These are phyloP conservation scores for Vitis rupestris DNA, from an alignment of 164 flowering plant genomes.

Conservation along the genomic window DNA sequence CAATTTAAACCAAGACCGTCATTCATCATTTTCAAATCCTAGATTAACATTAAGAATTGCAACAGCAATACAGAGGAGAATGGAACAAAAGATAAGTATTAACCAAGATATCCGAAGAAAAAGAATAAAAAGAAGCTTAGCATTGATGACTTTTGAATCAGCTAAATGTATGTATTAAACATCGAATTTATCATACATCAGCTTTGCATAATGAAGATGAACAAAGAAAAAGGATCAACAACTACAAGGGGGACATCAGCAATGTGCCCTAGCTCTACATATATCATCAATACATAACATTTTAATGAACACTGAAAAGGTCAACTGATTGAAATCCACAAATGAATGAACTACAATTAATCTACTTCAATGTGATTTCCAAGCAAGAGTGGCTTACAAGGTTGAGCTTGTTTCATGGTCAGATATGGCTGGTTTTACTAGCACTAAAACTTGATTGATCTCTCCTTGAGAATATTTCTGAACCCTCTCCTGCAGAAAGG, in stretches of 20 bases:
- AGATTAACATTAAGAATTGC: too few relatives aligned
- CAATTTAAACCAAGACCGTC: too few relatives aligned
- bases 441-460: constrained; percentile 8
- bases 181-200: constrained; percentile 15
- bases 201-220: constrained; percentile 8
- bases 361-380: constrained; percentile 16
- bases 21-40: too few relatives aligned
- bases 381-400: constrained; percentile 17
- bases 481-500: constrained; percentile 26
- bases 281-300: constrained; percentile 15
- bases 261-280: constrained; percentile 19
- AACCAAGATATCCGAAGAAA: too few relatives aligned
- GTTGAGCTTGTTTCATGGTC: constrained; percentile 8
- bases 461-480: constrained; percentile 13
- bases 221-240: constrained; percentile 12
- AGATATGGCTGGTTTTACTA: neutral
- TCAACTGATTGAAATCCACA: constrained; percentile 12
- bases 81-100: too few relatives aligned
- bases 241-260: constrained; percentile 23
- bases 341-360: constrained; percentile 20
- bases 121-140: too few relatives aligned
- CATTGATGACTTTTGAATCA: constrained; percentile 2
- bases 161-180: constrained; percentile 4
- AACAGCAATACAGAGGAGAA: too few relatives aligned
- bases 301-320: constrained; percentile 9